Evolutionary conservation across 1,139 yeast species (phyloP).

Genomic region (Candida pseudoviswanathii): DNA sequence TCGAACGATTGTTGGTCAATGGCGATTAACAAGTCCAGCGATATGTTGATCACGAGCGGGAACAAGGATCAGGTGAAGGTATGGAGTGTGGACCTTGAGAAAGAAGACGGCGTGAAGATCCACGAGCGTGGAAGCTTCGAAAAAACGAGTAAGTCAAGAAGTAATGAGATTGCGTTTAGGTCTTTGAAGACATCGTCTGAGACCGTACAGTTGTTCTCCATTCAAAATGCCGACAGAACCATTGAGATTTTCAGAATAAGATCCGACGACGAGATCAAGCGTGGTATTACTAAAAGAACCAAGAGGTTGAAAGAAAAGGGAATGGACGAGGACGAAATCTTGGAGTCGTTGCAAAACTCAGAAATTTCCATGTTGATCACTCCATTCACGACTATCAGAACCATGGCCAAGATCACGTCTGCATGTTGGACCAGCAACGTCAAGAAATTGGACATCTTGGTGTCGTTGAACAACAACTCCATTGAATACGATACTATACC

Average conservation of each 20-base stretch:
- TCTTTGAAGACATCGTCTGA: constrained; percentile 21
- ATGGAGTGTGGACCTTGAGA: constrained; percentile 67
- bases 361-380: constrained; percentile 62
- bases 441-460: constrained; percentile 55
- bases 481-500: constrained; percentile 67
- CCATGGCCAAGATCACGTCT: constrained; percentile 57
- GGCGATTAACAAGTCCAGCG: constrained; percentile 44
- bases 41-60: constrained; percentile 69
- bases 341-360: constrained; percentile 52
- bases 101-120: constrained; percentile 56
- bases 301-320: constrained; percentile 77
- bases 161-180: constrained; percentile 61
- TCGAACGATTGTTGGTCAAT: constrained; percentile 91
- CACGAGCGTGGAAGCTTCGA: constrained; percentile 67
- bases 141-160: constrained; percentile 79
- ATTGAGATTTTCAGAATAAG: constrained; percentile 83
- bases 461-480: constrained; percentile 72
- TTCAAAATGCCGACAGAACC: constrained; percentile 79
- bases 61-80: constrained; percentile 80
- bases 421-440: constrained; percentile 53
- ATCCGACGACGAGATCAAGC: constrained; percentile 73
- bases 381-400: constrained; percentile 63
- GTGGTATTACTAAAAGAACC: constrained; percentile 77
- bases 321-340: constrained; percentile 61
- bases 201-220: constrained; percentile 52